phyloP scores from a whole-genome alignment of 805 yeast genomes.

The Candida hungchunana region DNA sequence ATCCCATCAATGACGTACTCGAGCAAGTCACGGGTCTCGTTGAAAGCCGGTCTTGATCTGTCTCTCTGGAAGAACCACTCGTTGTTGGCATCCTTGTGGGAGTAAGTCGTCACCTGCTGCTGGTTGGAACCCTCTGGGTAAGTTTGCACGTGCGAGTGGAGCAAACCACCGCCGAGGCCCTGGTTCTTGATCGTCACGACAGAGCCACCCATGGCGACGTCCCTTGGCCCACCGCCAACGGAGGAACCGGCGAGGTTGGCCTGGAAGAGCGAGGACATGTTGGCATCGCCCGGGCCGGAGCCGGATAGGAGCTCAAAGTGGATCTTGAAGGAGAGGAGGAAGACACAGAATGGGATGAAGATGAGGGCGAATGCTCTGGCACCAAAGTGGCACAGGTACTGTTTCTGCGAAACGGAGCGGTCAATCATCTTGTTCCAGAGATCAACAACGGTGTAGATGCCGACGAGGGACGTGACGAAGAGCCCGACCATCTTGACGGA shows the following conservation, averaged over 20 bases:
- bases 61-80: constrained; percentile 62
- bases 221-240: constrained; percentile 64
- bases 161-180: constrained; percentile 67
- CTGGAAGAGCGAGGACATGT: constrained; percentile 78
- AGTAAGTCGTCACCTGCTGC: constrained; percentile 76
- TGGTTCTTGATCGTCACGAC: constrained; percentile 47
- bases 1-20: constrained; percentile 50
- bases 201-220: constrained; percentile 55
- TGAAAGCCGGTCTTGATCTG: constrained; percentile 38
- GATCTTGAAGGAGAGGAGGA: constrained; percentile 62
- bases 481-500: constrained; percentile 97
- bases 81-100: constrained; percentile 70
- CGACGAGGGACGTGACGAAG: constrained; percentile 82
- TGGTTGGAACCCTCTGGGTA: constrained; percentile 78
- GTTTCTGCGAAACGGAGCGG: constrained; percentile 43
- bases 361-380: constrained; percentile 64
- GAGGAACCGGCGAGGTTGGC: constrained; percentile 67
- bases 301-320: constrained; percentile 72
- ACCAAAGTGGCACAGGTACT: constrained; percentile 58
- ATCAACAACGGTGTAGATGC: constrained; percentile 83
- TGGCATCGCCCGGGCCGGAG: constrained; percentile 78
- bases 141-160: constrained; percentile 69
- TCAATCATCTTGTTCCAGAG: constrained; percentile 84
- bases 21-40: constrained; percentile 24
- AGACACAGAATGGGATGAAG: constrained; percentile 57